phyloP scores from a whole-genome alignment of 1,139 yeast species.

The Pichia sp. region DNA sequence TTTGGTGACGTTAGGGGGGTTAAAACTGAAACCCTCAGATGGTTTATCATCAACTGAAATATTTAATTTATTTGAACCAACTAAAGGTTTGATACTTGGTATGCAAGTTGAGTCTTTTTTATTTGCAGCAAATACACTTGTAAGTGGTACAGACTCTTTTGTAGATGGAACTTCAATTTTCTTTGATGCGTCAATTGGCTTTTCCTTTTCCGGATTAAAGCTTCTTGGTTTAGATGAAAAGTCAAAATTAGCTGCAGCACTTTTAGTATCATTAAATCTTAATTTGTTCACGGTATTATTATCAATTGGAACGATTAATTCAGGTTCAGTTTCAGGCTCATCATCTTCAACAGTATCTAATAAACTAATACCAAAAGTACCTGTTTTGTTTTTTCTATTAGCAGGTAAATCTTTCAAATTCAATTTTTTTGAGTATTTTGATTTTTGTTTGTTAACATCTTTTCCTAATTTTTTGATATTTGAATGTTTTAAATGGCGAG shows the following conservation, averaged over 20 bases:
- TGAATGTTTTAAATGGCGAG: slow-evolving; percentile 23
- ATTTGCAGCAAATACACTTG: no score
- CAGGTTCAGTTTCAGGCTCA: slow-evolving; percentile 10
- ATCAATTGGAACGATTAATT: slow-evolving; percentile 17
- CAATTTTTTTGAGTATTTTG: neutral
- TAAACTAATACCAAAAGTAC: slow-evolving; percentile 22
- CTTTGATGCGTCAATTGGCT: neutral
- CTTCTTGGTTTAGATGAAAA: slow-evolving; percentile 21
- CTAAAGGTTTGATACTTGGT: neutral
- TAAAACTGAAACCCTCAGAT: slow-evolving; percentile 17
- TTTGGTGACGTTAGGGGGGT: no score
- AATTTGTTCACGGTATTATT: slow-evolving; percentile 15
- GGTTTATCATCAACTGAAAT: slow-evolving; percentile 12
- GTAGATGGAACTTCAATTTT: neutral
- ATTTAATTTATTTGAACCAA: neutral
- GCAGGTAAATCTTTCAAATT: slow-evolving; percentile 15
- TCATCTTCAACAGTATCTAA: slow-evolving; percentile 21
- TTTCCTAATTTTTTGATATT: slow-evolving; percentile 7
- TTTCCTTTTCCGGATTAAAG: slow-evolving; percentile 11
- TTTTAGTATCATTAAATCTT: slow-evolving; percentile 18
- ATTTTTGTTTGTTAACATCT: slow-evolving; percentile 2
- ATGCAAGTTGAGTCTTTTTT: neutral
- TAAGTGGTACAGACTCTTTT: neutral
- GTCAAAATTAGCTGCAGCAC: slow-evolving; percentile 15
- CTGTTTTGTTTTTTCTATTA: slow-evolving; percentile 23